Evolutionary conservation across 257 asterid genomes (phyloP).

Genomic region (Ehretia macrophylla): DNA sequence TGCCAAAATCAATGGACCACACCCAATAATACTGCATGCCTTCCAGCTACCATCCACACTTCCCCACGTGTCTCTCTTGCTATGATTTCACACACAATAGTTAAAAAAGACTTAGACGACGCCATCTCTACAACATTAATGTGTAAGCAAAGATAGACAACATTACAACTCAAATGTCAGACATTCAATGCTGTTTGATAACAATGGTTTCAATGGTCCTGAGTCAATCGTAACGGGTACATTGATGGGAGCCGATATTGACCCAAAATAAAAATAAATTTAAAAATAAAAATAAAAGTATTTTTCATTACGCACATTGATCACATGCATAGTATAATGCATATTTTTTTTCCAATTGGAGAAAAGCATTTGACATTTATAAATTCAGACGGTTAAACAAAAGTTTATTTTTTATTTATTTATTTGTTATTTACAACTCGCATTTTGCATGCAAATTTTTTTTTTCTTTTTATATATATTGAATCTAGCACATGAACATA

Average conservation of each 20-base stretch:
- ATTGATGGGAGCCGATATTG: too few relatives aligned
- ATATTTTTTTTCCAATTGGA: neutral
- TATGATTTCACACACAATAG: too few relatives aligned
- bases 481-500: too few relatives aligned
- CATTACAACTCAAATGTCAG: neutral
- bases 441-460: too few relatives aligned
- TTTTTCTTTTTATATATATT: too few relatives aligned
- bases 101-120: neutral
- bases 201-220: neutral
- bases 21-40: too few relatives aligned
- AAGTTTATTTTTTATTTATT: too few relatives aligned
- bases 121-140: neutral
- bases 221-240: neutral
- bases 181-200: neutral
- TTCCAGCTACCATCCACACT: neutral
- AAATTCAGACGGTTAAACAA: too few relatives aligned
- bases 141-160: neutral
- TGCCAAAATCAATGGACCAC: too few relatives aligned
- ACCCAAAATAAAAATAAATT: too few relatives aligned
- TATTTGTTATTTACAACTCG: too few relatives aligned
- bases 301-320: neutral
- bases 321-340: neutral
- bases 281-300: too few relatives aligned
- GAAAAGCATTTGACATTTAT: neutral
- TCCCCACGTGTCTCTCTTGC: neutral